Conservation (phyloP, 2,329 filamentous ascomycete genomes). For the Ophiostoma pallidulum region DNA sequence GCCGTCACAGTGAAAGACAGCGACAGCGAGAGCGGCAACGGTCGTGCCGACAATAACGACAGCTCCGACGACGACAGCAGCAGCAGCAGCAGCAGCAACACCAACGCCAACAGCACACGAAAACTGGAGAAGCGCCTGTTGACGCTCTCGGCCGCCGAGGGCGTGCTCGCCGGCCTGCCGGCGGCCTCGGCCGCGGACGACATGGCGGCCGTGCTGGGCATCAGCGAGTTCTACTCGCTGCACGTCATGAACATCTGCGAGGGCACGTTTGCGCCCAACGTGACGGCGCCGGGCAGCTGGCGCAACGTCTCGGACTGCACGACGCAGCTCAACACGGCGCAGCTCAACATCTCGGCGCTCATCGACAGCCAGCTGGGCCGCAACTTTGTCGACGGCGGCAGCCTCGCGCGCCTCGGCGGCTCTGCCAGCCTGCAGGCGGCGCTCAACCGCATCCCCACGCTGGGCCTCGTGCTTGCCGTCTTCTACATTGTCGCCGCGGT, state of each 20-base stretch:
- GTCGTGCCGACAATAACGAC: conserved; percentile 15
- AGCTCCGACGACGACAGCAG: neutral
- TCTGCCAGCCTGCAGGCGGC: conserved; percentile 35
- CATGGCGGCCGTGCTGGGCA: conserved; percentile 22
- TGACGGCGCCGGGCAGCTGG: conserved; percentile 16
- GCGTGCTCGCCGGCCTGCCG: conserved; percentile 17
- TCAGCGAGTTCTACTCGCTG: conserved; percentile 27
- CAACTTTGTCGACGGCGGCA: conserved; percentile 34
- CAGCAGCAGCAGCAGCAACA: neutral
- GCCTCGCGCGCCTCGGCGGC: conserved; percentile 36
- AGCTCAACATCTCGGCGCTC: conserved; percentile 35
- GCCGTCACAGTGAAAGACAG: neutral
- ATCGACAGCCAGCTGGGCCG: conserved; percentile 36
- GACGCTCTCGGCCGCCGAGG: conserved; percentile 16
- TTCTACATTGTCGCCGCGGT: conserved; percentile 37
- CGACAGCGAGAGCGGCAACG: neutral
- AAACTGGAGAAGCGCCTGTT: conserved; percentile 9
- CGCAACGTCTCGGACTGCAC: conserved; percentile 22
- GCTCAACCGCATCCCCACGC: conserved; percentile 39
- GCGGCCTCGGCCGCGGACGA: conserved; percentile 17
- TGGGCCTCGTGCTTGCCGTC: conserved; percentile 39
- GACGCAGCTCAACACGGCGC: conserved; percentile 13
- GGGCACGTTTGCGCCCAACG: conserved; percentile 22
- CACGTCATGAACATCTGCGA: conserved; percentile 25
- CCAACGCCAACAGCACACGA: neutral